Evolutionary conservation across 1,284 basidiomycete genomes (phyloP).

Genomic region (Irpex sp.): DNA sequence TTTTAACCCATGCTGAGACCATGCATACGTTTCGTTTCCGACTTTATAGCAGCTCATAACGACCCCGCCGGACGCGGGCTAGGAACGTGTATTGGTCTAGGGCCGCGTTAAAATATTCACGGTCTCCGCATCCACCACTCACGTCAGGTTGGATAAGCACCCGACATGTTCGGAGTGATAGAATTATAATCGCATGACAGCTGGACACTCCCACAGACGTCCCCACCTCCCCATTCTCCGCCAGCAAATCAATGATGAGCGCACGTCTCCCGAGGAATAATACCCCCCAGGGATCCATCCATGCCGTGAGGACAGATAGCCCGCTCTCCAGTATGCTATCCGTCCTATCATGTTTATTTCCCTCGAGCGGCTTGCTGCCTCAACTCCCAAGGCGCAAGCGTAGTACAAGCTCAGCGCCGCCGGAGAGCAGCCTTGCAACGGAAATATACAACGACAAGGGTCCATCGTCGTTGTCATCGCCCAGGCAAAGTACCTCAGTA

Average conservation of each 20-base stretch:
- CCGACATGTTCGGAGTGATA: neutral
- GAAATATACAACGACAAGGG: neutral
- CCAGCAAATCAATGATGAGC: neutral
- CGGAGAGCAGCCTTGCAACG: neutral
- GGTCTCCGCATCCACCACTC: neutral
- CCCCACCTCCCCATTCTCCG: neutral
- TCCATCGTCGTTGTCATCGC: neutral
- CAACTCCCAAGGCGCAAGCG: neutral
- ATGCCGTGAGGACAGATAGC: neutral
- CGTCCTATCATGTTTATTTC: neutral
- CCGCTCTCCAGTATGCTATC: neutral
- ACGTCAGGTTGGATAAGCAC: neutral
- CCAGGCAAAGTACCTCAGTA: neutral
- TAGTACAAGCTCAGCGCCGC: neutral
- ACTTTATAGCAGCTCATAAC: neutral
- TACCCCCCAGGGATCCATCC: neutral
- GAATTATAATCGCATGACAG: constrained; percentile 1
- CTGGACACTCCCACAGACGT: neutral
- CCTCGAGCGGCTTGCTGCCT: neutral
- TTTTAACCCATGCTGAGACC: neutral
- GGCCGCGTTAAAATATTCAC: neutral
- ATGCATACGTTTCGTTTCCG: neutral
- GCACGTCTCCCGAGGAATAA: neutral
- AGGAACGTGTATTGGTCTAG: neutral
- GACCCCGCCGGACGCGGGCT: neutral